A percentile compares a stretch with the other conserved stretches of the same genome.
phyloP scores from a whole-genome alignment of 495 filamentous ascomycete genomes.

The Penicillium robsamsonii region DNA sequence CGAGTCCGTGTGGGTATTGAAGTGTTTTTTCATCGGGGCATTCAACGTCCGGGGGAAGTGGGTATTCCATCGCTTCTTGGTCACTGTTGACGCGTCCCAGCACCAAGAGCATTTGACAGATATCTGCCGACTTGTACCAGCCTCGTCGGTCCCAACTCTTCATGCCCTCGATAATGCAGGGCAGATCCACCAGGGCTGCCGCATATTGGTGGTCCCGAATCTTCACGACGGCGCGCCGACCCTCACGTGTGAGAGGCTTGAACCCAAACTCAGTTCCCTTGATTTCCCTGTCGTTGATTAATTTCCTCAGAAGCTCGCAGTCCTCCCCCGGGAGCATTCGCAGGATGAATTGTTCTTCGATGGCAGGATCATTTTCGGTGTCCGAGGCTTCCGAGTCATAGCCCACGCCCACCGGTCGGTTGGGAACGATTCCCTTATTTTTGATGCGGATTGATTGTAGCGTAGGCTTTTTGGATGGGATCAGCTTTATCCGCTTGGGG shows the following conservation, averaged over 20 bases:
- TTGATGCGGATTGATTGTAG: slow-evolving; percentile 54
- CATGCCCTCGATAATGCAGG: slow-evolving; percentile 89
- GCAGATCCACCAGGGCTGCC: slow-evolving; percentile 80
- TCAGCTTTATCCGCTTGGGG: slow-evolving; percentile 46
- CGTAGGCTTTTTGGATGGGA: slow-evolving; percentile 43
- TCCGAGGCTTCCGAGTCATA: slow-evolving; percentile 98
- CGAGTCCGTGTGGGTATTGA: slow-evolving; percentile 89
- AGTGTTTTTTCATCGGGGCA: slow-evolving; percentile 55
- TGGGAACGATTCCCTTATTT: slow-evolving; percentile 59
- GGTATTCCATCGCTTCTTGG: slow-evolving; percentile 63
- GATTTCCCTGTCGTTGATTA: slow-evolving; percentile 68
- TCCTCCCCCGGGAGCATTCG: slow-evolving; percentile 84
- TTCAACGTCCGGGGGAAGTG: slow-evolving; percentile 64
- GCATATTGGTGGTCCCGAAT: slow-evolving; percentile 73
- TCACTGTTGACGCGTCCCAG: slow-evolving; percentile 69
- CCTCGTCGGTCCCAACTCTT: slow-evolving; percentile 92
- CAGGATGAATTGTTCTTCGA: slow-evolving; percentile 84
- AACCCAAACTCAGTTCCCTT: slow-evolving; percentile 68
- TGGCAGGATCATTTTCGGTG: slow-evolving; percentile 77
- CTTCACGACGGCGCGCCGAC: slow-evolving; percentile 67
- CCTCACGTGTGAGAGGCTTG: slow-evolving; percentile 73
- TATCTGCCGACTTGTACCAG: slow-evolving; percentile 91
- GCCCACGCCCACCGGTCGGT: slow-evolving; percentile 70
- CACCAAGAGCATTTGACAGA: slow-evolving; percentile 92
- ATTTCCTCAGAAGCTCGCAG: slow-evolving; percentile 73